Base-by-base conservation (phyloP, 768 basidiomycete species). In the Agrocybe praecox region DNA sequence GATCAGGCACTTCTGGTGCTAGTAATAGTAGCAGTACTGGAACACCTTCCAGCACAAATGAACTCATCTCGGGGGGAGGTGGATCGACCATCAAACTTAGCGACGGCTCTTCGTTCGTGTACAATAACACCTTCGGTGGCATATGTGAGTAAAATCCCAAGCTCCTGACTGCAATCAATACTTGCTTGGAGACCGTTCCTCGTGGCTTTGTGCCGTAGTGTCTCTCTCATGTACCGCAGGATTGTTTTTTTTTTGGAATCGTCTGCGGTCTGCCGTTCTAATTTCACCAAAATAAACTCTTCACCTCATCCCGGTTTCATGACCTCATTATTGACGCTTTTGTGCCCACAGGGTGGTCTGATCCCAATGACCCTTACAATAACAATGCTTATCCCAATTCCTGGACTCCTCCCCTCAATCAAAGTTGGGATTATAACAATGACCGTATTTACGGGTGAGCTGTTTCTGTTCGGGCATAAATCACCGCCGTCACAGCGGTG, bases 351-450 rank as follows among this genome's bases (percentile, higher is more conserved):
- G 88, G 86, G 88, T 78, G 82, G 18, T 74, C 69, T 72, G 84
- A 92, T 70, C 85, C 87, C 14, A 77, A 85, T 45, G 77, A 90
- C 67, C 90, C 92, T 6, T 91, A 86, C 76, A 87, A 86, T 72
- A 85, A 89, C 67, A 76, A 80, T 43, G 92, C 93, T 7, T 81
- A 77, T 56, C 80, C 88, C 8, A 92, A 94, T 64, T 84, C 81
- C 2, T 95, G 90, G 87, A 88, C 89, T 6, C 92, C 91, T 1
- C 80, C 89, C 7, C 75, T 96, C 48, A 90, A 89, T 73, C 77
- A 86, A 64, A 81, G 75, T 23, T 96, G 92, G 90, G 79, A 73
- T 21, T 94, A 78, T 76, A 84, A 82, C 14, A 73, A 74, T 49
- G 81, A 92, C 74, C 82, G 75, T 43, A 71, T 90, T 29, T 76